Conservation (phyloP, 2,329 filamentous ascomycete genomes). For the Fusarium succisae region DNA sequence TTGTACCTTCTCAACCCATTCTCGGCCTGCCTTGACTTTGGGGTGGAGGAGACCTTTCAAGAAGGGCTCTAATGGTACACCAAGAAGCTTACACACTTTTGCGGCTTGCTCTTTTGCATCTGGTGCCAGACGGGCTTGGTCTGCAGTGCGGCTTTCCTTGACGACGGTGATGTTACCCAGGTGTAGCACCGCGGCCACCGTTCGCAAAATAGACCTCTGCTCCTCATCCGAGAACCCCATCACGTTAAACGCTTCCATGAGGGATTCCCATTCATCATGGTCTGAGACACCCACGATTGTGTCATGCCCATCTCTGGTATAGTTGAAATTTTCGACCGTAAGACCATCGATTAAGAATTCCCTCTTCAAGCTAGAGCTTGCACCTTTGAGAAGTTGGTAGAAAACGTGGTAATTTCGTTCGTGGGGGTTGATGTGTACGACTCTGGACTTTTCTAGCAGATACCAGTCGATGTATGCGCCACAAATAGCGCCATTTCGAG, state of each 20-base stretch:
- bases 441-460: constrained; percentile 95
- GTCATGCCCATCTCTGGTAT: constrained; percentile 91
- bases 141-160: constrained; percentile 89
- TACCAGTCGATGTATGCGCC: constrained; percentile 99
- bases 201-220: constrained; percentile 83
- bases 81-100: constrained; percentile 84
- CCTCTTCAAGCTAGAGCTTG: constrained; percentile 75
- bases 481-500: constrained; percentile 84
- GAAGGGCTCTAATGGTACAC: constrained; percentile 85
- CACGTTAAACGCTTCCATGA: constrained; percentile 91
- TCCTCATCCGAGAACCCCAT: constrained; percentile 94
- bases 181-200: constrained; percentile 90
- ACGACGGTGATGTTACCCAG: constrained; percentile 90
- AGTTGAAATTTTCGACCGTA: constrained; percentile 87
- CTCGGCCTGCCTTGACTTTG: constrained; percentile 91
- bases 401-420: constrained; percentile 98
- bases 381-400: constrained; percentile 92
- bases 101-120: constrained; percentile 80
- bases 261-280: constrained; percentile 84
- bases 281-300: constrained; percentile 92
- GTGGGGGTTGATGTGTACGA: constrained; percentile 85
- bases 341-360: constrained; percentile 79
- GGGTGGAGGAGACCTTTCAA: constrained; percentile 90
- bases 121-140: constrained; percentile 84
- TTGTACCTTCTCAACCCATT: constrained; percentile 99